Evolutionary conservation across 2,329 filamentous ascomycete genomes (phyloP).

Genomic region (Fusarium newnesense): DNA sequence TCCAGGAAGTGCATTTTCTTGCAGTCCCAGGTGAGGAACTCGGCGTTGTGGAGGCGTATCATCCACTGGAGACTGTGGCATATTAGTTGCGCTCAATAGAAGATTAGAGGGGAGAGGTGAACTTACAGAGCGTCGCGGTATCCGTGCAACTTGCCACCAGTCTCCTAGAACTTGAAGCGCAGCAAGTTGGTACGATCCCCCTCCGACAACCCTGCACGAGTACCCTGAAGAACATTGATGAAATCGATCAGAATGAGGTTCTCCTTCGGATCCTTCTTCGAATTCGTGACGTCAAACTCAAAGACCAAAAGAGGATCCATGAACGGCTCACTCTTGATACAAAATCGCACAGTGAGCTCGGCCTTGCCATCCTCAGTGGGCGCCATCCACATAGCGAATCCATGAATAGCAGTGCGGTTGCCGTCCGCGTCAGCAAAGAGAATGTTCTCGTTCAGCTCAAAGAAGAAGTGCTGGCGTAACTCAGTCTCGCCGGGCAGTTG

Average conservation of each 20-base stretch:
- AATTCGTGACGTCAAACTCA: not conserved
- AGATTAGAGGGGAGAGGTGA: fast-evolving
- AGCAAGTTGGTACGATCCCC: not conserved
- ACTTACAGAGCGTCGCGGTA: conserved; percentile 20
- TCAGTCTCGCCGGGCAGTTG: not conserved
- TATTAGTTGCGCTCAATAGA: not conserved
- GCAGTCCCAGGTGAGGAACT: conserved; percentile 3
- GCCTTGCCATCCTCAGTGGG: not conserved
- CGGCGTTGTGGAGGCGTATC: conserved; percentile 4
- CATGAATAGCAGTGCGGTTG: not conserved
- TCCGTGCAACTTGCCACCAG: not conserved
- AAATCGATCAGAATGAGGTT: conserved; percentile 9
- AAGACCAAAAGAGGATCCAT: conserved; percentile 3
- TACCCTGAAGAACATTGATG: conserved; percentile 10
- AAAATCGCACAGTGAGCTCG: conserved; percentile 5
- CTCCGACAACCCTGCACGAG: not conserved
- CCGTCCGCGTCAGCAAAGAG: not conserved
- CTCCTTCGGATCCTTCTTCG: not conserved
- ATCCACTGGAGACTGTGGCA: conserved; percentile 21
- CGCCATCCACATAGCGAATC: conserved; percentile 22
- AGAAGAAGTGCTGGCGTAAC: not conserved
- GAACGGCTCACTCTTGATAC: not conserved
- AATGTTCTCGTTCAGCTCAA: not conserved
- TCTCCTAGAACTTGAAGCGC: conserved; percentile 3
- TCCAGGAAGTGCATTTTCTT: not conserved